Evolutionary conservation across 31 red algal genomes (phyloP), one percentile per base, ranked within the genome.

Genomic region (Porphyra umbilicalis): DNA sequence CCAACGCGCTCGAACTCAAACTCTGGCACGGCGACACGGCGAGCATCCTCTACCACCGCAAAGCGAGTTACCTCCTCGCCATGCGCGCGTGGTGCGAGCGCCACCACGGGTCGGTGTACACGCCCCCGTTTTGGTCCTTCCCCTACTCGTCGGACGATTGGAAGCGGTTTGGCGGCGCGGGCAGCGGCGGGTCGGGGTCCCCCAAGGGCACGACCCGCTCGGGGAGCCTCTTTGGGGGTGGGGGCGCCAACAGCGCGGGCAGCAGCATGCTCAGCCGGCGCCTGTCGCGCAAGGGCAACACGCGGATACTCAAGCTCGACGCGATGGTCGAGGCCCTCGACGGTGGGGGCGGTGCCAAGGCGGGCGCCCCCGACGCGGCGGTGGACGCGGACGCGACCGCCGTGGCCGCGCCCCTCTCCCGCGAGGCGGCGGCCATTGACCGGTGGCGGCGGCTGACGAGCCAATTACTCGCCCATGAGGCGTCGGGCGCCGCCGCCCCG

Each of bases 51-150:
- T 90, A 92, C 80, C 93, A 95, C 80, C 79, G 89, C 34, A 95
- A 95, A 78, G 83, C 93, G 14, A 92, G 93, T 35, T 95, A 95
- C 76, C 36, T 95, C 79, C 85, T 95, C 10, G 85, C 93, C 8
- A 80, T 95, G n/a, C 85, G 91, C 71, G 79, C 89, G 5, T 95
- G 89, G 89, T 95, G 93, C 76, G 82, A 89, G 39, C 82, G 34
- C 35, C 83, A 89, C 36, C 86, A 82, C 33, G 82, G 75, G 15
- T 85, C 82, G 39, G 83, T 88, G 39, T 95, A 92, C 79, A 71
- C 38, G 34, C 93, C 89, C 32, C 68, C 83, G 33, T 92, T 95
- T 34, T 95, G 93, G 93, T 82, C 88, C 1, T 95, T 89, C 76
- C 93, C 93, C 35, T 83, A 90, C 3, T 89, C 87, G 9, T 76